Evolutionary conservation across 1,284 basidiomycete species (phyloP).

Genomic region (Singerocomus inundabilis): DNA sequence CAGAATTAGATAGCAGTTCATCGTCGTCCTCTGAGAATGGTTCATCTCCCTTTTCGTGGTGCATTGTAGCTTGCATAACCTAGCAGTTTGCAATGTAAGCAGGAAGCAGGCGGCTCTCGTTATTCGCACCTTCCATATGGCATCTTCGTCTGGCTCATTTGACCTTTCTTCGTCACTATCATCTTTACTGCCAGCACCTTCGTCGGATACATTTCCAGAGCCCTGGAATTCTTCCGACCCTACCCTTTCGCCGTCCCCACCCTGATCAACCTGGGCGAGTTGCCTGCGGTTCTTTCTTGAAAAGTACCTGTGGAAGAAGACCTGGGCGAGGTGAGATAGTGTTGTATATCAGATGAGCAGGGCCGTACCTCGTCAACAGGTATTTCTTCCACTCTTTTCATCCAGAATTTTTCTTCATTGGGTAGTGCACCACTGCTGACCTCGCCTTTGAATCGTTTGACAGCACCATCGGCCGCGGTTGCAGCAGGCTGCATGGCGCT

Average conservation of each 20-base stretch:
- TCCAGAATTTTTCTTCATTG: slow-evolving; percentile 82
- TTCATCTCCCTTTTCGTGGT: slow-evolving; percentile 43
- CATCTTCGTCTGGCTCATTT: slow-evolving; percentile 58
- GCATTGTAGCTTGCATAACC: slow-evolving; percentile 86
- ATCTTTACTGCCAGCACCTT: slow-evolving; percentile 38
- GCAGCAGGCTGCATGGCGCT: slow-evolving; percentile 97
- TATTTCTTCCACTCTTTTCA: slow-evolving; percentile 69
- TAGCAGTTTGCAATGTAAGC: slow-evolving; percentile 30
- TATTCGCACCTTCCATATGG: slow-evolving; percentile 77
- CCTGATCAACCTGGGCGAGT: slow-evolving; percentile 39
- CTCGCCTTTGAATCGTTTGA: slow-evolving; percentile 75
- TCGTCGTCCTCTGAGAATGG: slow-evolving; percentile 14
- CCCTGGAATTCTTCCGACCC: slow-evolving; percentile 33
- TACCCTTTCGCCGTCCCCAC: slow-evolving; percentile 31
- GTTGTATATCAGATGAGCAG: neutral
- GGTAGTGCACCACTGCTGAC: slow-evolving; percentile 51
- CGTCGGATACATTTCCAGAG: slow-evolving; percentile 34
- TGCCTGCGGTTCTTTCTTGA: slow-evolving; percentile 55
- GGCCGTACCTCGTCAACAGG: slow-evolving; percentile 81
- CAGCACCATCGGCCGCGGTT: slow-evolving; percentile 59
- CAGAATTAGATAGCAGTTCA: slow-evolving; percentile 40
- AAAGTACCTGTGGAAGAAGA: slow-evolving; percentile 69
- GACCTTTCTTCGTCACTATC: slow-evolving; percentile 44
- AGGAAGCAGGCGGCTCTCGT: neutral
- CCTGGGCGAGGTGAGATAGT: slow-evolving; percentile 36